Evolutionary conservation across 2,329 filamentous ascomycete genomes (phyloP).

Genomic region (Fusarium haematococcum): DNA sequence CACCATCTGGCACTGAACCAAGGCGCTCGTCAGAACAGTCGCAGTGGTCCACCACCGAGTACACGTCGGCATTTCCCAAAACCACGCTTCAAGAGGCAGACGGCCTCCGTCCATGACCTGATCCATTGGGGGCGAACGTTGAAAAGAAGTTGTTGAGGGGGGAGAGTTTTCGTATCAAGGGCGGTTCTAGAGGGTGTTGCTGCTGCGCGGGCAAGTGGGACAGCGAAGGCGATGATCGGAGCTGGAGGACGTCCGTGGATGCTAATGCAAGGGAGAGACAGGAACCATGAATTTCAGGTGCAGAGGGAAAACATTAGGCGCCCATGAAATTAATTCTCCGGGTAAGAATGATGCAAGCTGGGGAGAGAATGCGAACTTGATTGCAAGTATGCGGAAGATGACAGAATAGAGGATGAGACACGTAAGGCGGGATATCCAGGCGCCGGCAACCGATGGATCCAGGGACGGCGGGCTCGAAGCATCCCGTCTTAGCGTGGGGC

Average conservation of each 20-base stretch:
- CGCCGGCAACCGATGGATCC: constrained; percentile 7
- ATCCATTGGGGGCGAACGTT: constrained; percentile 57
- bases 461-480: constrained; percentile 9
- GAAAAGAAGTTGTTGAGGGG: not conserved
- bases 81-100: constrained; percentile 95
- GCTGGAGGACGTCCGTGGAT: not conserved
- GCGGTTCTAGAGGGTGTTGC: not conserved
- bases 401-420: constrained; percentile 37
- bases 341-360: not conserved
- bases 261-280: not conserved
- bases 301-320: not conserved
- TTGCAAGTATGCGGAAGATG: constrained; percentile 18
- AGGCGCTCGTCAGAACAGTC: constrained; percentile 84
- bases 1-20: constrained; percentile 93
- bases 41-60: constrained; percentile 98
- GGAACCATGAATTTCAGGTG: not conserved
- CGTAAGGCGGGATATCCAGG: constrained; percentile 16
- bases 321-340: not conserved
- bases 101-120: constrained; percentile 71
- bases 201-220: not conserved
- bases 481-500: constrained; percentile 1
- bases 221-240: constrained; percentile 14
- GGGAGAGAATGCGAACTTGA: not conserved
- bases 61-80: constrained; percentile 97
- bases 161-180: not conserved